Percentiles rank a stretch among this genome's conserved stretches.
Conservation (phyloP, 2,329 filamentous ascomycete genomes). For the Diaporthe batatas region DNA sequence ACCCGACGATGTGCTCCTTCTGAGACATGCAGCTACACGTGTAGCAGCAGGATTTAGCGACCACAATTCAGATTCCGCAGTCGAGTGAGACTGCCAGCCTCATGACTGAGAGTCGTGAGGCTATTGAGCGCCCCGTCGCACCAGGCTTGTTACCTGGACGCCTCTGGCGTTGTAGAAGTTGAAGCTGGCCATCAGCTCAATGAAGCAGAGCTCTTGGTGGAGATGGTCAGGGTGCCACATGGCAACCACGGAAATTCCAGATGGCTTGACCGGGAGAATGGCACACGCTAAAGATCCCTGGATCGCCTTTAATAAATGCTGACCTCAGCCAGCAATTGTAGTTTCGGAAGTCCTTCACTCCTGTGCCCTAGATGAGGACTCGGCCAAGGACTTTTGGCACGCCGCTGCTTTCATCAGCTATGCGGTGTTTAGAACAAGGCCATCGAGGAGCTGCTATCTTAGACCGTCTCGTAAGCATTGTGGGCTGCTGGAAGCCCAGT, state of each 20-base stretch:
- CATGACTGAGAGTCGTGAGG: slow-evolving; percentile 30
- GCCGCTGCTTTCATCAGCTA: not conserved
- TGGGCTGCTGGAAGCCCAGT: not conserved
- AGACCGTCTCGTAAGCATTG: slow-evolving; percentile 20
- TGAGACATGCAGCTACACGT: slow-evolving; percentile 42
- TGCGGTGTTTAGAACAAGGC: slow-evolving; percentile 19
- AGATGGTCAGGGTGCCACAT: slow-evolving; percentile 8
- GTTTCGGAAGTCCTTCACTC: slow-evolving; percentile 4
- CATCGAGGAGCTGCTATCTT: not conserved
- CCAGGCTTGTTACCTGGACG: not conserved
- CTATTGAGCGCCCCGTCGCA: slow-evolving; percentile 29
- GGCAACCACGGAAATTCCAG: not conserved
- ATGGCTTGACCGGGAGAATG: slow-evolving; percentile 5
- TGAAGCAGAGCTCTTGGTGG: slow-evolving; percentile 17
- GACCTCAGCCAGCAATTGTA: slow-evolving; percentile 2
- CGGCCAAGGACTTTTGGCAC: not conserved
- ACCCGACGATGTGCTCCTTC: slow-evolving; percentile 37
- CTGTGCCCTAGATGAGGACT: not conserved
- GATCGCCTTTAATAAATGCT: not conserved
- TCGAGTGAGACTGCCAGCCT: slow-evolving; percentile 29
- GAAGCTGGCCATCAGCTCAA: not conserved
- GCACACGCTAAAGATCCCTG: not conserved
- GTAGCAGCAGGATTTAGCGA: slow-evolving; percentile 42
- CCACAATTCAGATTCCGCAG: slow-evolving; percentile 39
- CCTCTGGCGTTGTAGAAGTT: not conserved